Percentiles rank a stretch among this genome's conserved stretches.
These are phyloP conservation scores for Chlorella variabilis DNA, from an alignment of 163 green algal species.

Conservation along the genomic window DNA sequence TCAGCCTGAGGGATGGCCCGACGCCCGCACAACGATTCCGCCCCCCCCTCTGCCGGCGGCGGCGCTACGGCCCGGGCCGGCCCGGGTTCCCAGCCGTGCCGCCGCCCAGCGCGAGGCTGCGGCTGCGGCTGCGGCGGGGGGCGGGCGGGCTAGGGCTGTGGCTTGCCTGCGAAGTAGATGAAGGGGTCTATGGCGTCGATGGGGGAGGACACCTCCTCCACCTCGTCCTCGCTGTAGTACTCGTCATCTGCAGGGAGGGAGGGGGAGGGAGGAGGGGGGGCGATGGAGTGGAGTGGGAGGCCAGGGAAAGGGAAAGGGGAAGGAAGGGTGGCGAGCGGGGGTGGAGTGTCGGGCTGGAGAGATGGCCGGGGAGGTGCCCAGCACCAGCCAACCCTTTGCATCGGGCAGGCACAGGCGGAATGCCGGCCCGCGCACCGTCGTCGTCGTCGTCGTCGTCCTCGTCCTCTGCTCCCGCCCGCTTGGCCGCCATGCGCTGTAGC, in stretches of 20 bases:
- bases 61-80: no score
- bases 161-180: constrained; percentile 58
- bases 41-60: no score
- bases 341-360: no score
- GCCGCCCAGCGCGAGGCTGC: neutral
- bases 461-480: constrained; percentile 42
- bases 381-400: no score
- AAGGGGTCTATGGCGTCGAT: constrained; percentile 80
- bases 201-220: constrained; percentile 62
- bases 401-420: no score
- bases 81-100: neutral
- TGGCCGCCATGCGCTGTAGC: constrained; percentile 38
- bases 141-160: no score
- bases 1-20: neutral
- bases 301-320: neutral
- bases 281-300: no score
- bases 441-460: constrained; percentile 55
- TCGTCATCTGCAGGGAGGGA: constrained; percentile 32
- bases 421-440: no score
- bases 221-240: constrained; percentile 65
- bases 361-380: no score
- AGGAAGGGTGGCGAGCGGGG: neutral
- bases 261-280: no score
- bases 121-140: neutral
- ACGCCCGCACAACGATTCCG: no score